Base-by-base conservation (phyloP, 805 yeast genomes). In the Candida endomychidarum region DNA sequence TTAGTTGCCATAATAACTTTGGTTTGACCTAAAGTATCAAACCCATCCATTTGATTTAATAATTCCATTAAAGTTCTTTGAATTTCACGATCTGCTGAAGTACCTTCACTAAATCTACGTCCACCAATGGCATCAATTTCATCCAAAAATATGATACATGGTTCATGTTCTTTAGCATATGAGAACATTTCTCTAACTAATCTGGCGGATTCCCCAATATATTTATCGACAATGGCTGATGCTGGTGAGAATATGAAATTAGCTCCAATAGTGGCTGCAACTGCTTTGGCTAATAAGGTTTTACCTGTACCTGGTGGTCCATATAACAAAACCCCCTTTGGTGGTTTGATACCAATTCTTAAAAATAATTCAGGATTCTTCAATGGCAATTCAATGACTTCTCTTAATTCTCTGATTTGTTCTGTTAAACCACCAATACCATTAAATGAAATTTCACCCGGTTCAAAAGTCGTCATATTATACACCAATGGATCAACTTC, bases 231-330 rank as follows among this genome's bases (percentile, higher is more conserved):
- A 59, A 91, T 91, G 34, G 96, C 98, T 9, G 96, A 86, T 0
- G 98, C 97, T 9, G 98, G 98, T n/a, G 96, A 86, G 56, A 93
- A 93, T 48, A 91, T 91, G 70, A 91, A 91, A 66, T 91, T 91
- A 25, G 97, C 97, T 41, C 98, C 98, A 56, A 93, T 88, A 4
- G 98, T 93, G 31, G 98, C 98, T 4, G 99, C 98, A 32, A 90
- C 97, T 0, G 98, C 98, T 58, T 93, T 90, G 12, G 99, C 99
- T 57, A 91, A 75, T 44, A 91, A 71, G 0, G 99, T 91, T 63
- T 91, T 91, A 58, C 99, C 98, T 0, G 99, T 93, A 56, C 99
- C 99, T 17, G 99, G 99, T 5, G 99, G 99, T 6, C 99, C 99
- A 59, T 93, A 93, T 38, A 93, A 74, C 47, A 93, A 70, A 19